Conservation (phyloP, 768 basidiomycete genomes). For the Amanita rubescens region DNA sequence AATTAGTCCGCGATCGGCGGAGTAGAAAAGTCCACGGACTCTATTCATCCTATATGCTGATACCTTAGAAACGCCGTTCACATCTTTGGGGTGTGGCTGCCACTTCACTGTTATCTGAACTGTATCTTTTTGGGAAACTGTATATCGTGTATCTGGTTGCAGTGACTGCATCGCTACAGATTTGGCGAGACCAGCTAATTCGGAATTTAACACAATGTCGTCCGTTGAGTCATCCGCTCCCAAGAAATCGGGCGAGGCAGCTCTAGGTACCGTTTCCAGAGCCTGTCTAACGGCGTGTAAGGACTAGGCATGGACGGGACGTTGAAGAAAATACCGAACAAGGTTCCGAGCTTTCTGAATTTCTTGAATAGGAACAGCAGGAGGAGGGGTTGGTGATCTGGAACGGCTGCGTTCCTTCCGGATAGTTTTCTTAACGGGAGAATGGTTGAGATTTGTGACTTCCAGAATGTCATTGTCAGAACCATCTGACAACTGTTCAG, state of each 20-base stretch:
- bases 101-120: conserved; percentile 54
- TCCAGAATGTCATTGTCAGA: conserved; percentile 41
- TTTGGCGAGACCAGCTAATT: conserved; percentile 51
- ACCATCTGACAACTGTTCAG: conserved; percentile 33
- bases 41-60: conserved; percentile 54
- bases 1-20: neutral
- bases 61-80: conserved; percentile 26
- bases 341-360: conserved; percentile 50
- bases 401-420: conserved; percentile 55
- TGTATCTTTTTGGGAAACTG: conserved; percentile 24
- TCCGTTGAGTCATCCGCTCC: conserved; percentile 40
- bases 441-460: conserved; percentile 19
- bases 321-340: conserved; percentile 39
- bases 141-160: conserved; percentile 15
- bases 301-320: neutral
- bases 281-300: conserved; percentile 32
- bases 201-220: conserved; percentile 47
- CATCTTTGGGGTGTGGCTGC: conserved; percentile 55
- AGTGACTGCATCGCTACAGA: conserved; percentile 16
- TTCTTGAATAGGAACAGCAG: conserved; percentile 45
- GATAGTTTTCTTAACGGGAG: conserved; percentile 28
- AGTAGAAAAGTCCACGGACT: conserved; percentile 28
- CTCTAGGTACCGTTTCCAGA: conserved; percentile 31
- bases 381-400: conserved; percentile 72
- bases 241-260: conserved; percentile 39